Evolutionary conservation across 1,139 yeast species (phyloP), one percentile per base, ranked within the genome.

Genomic region (Pichia sp.): DNA sequence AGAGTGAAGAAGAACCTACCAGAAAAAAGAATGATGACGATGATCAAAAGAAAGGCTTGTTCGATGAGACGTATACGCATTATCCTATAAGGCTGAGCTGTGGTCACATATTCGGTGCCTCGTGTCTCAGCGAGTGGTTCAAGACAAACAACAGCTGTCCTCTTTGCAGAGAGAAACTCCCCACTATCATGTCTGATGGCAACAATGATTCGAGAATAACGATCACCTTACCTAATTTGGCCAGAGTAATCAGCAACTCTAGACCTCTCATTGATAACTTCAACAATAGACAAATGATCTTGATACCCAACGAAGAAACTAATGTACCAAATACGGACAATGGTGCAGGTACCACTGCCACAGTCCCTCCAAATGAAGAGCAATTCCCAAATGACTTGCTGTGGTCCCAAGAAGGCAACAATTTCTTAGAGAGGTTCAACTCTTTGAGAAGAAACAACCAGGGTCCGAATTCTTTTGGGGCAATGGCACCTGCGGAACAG

Each of bases 11-110:
- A 10, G 27, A 18, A 9, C 18, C 14, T 13, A 25, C 5, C 14
- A 6, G 14, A n/a, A 21, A 13, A 18, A 25, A 12, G 15, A 15
- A 16, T 14, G n/a, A 25, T 15, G 28, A 16, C 3, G 22, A 26
- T 6, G 8, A 17, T 7, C 3, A 14, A 2, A 13, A 20, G 2
- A 8, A 14, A 11, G n/a, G n/a, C 4, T 3, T 13, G 3, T 22
- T 22, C 3, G n/a, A 24, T 15, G 27, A 27, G 3, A 14, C 23
- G 6, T 10, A 30, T 50, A 55, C 60, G 8, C 96, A 87, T 56
- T 56, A 67, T 8, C 80, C 96, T 0, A 63, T 82, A 2, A 64
- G 69, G 44, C 66, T 88, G 71, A 93, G 95, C 0, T 88, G 97
- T 58, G 76, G 76, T 9, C 62, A 58, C 34, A 35, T 51, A 5